A percentile compares a stretch with the other conserved stretches of the same genome.
Conservation (phyloP, 2,329 filamentous ascomycete genomes). For the Curvularia spicifera region DNA sequence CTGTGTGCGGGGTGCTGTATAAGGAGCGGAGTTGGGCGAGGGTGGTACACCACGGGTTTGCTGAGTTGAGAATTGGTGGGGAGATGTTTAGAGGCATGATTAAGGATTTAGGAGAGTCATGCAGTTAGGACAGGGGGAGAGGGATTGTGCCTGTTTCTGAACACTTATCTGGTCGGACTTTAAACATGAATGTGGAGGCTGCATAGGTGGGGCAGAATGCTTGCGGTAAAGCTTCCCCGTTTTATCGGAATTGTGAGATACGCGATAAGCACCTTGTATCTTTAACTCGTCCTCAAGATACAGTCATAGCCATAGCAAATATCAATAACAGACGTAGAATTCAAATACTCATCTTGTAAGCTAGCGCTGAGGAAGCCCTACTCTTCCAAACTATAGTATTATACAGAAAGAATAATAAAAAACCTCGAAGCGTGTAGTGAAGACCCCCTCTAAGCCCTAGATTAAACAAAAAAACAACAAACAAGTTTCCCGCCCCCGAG, state of each 20-base stretch:
- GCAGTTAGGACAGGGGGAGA: neutral
- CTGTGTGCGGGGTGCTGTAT: constrained; percentile 67
- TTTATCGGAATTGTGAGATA: neutral
- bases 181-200: neutral
- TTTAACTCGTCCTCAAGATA: neutral
- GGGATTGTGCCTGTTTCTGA: neutral
- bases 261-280: neutral
- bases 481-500: constrained; percentile 2
- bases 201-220: constrained; percentile 1
- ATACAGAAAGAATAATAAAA: neutral
- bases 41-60: constrained; percentile 77
- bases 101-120: neutral
- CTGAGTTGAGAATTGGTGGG: constrained; percentile 75
- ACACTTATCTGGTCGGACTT: neutral
- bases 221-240: neutral
- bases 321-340: neutral
- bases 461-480: neutral
- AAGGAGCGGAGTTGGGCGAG: constrained; percentile 66
- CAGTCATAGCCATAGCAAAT: neutral
- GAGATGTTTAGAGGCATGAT: constrained; percentile 56
- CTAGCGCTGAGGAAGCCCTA: neutral
- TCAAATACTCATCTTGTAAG: neutral
- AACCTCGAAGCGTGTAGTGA: neutral
- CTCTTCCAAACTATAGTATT: constrained; percentile 3
- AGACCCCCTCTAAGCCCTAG: neutral